These are phyloP conservation scores for Thielaviopsis euricoi DNA, from an alignment of 2,329 filamentous ascomycete genomes.

Conservation along the genomic window DNA sequence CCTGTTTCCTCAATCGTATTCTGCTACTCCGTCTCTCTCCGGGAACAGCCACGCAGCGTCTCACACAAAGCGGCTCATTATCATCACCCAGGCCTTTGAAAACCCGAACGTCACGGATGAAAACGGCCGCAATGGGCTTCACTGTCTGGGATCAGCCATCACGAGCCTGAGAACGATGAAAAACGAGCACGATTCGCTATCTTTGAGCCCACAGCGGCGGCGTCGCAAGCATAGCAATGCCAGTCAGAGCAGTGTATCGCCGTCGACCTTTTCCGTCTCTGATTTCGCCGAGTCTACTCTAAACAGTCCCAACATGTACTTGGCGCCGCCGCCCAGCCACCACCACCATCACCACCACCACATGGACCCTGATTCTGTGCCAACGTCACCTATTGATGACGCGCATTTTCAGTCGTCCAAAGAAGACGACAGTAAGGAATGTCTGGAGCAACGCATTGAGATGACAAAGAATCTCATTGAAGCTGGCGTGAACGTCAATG, in stretches of 20 bases:
- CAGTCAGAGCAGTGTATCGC: background rate
- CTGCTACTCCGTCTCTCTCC: slow-evolving; percentile 4
- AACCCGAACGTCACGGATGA: slow-evolving; percentile 19
- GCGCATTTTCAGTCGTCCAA: background rate
- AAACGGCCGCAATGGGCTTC: slow-evolving; percentile 37
- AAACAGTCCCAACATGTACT: slow-evolving; percentile 11
- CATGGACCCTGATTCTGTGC: background rate
- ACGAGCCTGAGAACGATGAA: slow-evolving; percentile 22
- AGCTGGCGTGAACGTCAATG: slow-evolving; percentile 30
- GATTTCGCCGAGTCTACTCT: background rate
- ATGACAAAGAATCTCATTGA: slow-evolving; percentile 19
- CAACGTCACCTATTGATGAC: slow-evolving; percentile 14
- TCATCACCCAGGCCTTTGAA: slow-evolving; percentile 12
- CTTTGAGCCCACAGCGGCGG: slow-evolving; percentile 9
- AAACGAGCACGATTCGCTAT: background rate
- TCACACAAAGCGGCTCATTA: slow-evolving; percentile 12
- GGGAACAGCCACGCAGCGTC: slow-evolving; percentile 11
- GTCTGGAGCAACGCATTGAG: slow-evolving; percentile 17
- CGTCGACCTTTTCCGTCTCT: slow-evolving; percentile 5
- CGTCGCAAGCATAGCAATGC: slow-evolving; percentile 25
- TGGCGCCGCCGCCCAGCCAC: slow-evolving; percentile 14
- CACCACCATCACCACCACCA: no score
- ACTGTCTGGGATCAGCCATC: slow-evolving; percentile 40
- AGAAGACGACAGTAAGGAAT: slow-evolving; percentile 12
- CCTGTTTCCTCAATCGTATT: background rate